Evolutionary conservation across 2,329 filamentous ascomycete genomes (phyloP).

Genomic region (Aspergillus tamarii): DNA sequence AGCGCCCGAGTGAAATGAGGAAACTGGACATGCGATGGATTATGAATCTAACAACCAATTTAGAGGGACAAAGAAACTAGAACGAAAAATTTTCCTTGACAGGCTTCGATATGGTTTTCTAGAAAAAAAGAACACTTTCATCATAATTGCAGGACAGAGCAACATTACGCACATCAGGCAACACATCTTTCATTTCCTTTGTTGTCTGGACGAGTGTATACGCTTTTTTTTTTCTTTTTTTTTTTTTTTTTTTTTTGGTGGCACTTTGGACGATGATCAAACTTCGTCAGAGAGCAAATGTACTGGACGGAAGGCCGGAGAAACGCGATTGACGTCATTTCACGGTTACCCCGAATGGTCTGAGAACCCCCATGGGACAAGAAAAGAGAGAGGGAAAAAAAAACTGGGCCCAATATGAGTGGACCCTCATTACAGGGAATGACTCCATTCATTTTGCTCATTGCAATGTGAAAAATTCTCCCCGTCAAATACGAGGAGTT

Average conservation of each 20-base stretch:
- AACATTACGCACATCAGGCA: neutral
- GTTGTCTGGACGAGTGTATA: neutral
- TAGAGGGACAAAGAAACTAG: neutral
- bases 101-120: constrained; percentile 11
- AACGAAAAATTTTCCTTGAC: neutral
- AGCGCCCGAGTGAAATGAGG: neutral
- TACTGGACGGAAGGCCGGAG: neutral
- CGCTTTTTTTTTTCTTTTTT: neutral
- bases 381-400: neutral
- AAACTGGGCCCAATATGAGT: neutral
- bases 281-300: neutral
- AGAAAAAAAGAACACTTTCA: neutral
- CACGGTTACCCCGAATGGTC: constrained; percentile 4
- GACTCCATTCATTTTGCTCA: neutral
- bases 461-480: neutral
- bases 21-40: neutral
- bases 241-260: neutral
- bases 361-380: constrained; percentile 1
- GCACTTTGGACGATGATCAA: neutral
- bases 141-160: neutral
- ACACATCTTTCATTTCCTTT: neutral
- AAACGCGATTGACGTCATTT: constrained; percentile 5
- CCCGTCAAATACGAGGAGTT: neutral
- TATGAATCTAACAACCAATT: neutral
- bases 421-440: neutral